Conservation (phyloP, 2,329 filamentous ascomycete species). For the Aureobasidium musti region DNA sequence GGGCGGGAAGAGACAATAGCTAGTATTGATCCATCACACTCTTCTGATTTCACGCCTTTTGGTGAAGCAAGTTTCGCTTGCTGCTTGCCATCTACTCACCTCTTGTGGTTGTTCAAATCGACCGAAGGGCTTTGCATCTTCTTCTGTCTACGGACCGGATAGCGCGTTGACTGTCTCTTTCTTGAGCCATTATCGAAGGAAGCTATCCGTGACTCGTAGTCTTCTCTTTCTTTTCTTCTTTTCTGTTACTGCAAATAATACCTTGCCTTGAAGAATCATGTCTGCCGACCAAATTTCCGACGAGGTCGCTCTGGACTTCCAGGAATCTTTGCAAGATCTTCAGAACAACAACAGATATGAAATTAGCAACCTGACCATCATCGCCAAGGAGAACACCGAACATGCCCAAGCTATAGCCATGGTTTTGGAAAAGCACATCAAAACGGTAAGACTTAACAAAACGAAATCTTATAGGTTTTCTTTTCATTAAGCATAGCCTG, state of each 20-base stretch:
- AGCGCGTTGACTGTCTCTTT: constrained; percentile 26
- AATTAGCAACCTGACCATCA: constrained; percentile 95
- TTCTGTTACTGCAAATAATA: constrained; percentile 33
- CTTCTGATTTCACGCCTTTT: constrained; percentile 27
- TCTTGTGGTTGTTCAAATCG: constrained; percentile 25
- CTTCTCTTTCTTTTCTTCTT: constrained; percentile 19
- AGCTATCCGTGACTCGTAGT: constrained; percentile 31
- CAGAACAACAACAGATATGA: constrained; percentile 89
- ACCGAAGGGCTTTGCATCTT: constrained; percentile 4
- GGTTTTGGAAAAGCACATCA: constrained; percentile 88
- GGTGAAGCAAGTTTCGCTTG: constrained; percentile 27
- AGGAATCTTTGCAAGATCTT: constrained; percentile 87
- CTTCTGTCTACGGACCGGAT: constrained; percentile 27
- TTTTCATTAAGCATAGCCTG: neutral
- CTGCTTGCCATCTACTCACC: constrained; percentile 27
- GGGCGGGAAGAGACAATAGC: constrained; percentile 43
- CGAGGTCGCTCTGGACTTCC: constrained; percentile 94
- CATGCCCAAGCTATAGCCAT: constrained; percentile 91
- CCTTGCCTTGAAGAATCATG: constrained; percentile 33
- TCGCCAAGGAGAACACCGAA: constrained; percentile 95
- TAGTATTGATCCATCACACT: constrained; percentile 54
- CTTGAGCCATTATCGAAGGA: constrained; percentile 19
- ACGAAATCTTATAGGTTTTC: neutral
- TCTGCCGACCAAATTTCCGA: constrained; percentile 66
- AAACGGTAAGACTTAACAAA: constrained; percentile 69